Evolutionary conservation across 768 basidiomycete genomes (phyloP).

Genomic region (Kwoniella sp.): DNA sequence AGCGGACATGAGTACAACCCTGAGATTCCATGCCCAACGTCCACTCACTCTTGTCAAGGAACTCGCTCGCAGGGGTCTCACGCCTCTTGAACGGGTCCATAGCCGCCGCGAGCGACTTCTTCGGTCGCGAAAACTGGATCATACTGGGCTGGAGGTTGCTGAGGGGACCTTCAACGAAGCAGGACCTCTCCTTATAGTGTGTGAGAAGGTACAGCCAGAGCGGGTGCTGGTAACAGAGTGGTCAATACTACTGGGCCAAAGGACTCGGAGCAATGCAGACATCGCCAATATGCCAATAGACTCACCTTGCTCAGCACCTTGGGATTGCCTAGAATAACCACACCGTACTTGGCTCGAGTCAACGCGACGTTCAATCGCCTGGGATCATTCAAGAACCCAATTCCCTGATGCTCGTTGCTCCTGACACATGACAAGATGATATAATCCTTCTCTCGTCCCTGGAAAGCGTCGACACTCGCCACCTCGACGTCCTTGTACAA

Average conservation of each 20-base stretch:
- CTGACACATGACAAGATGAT: slow-evolving; percentile 96
- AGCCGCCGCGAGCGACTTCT: slow-evolving; percentile 77
- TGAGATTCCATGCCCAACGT: not conserved
- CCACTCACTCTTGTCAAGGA: slow-evolving; percentile 51
- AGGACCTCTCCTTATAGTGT: slow-evolving; percentile 93
- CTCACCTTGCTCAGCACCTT: slow-evolving; percentile 95
- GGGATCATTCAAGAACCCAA: slow-evolving; percentile 98
- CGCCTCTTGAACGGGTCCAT: slow-evolving; percentile 92
- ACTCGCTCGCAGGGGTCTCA: slow-evolving; percentile 86
- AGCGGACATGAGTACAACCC: not conserved
- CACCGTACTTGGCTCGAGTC: slow-evolving; percentile 94
- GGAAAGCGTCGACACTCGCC: slow-evolving; percentile 97
- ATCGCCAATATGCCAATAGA: too few species aligned
- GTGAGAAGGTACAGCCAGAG: slow-evolving; percentile 97
- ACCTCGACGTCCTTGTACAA: slow-evolving; percentile 99
- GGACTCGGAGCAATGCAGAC: too few species aligned
- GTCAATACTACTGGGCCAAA: too few species aligned
- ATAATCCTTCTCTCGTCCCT: slow-evolving; percentile 99
- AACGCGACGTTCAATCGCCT: slow-evolving; percentile 92
- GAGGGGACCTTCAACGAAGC: slow-evolving; percentile 91
- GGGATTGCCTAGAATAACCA: slow-evolving; percentile 99
- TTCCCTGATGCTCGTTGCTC: slow-evolving; percentile 98
- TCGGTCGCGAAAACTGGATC: slow-evolving; percentile 99
- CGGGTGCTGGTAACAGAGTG: slow-evolving; percentile 80
- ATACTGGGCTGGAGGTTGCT: slow-evolving; percentile 95